A percentile compares a stretch with the other conserved stretches of the same genome.
Conservation (phyloP, 345 rosid species). For the Euphorbia pulcherrima region DNA sequence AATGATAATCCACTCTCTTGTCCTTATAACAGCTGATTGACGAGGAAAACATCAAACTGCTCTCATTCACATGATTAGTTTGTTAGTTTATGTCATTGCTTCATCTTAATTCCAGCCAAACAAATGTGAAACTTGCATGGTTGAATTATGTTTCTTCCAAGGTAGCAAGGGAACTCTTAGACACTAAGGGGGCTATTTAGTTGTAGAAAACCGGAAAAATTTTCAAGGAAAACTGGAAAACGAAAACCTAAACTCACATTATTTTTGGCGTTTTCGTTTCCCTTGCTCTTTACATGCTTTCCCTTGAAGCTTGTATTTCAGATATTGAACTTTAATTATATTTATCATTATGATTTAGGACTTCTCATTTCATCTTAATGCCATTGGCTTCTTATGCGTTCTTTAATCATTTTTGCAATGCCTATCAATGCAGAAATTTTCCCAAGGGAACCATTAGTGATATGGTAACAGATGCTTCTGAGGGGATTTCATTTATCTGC, state of each 20-base stretch:
- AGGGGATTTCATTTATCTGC: conserved; percentile 32
- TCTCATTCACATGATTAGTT: not conserved
- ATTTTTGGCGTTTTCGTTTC: no score
- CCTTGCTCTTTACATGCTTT: no score
- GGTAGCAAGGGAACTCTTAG: no score
- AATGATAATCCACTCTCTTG: not conserved
- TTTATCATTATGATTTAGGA: not conserved
- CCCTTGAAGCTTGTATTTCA: not conserved
- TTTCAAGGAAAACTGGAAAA: no score
- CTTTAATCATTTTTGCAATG: conserved; percentile 11
- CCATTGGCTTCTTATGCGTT: not conserved
- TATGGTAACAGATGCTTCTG: conserved; percentile 31
- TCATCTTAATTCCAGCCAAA: conserved; percentile 5
- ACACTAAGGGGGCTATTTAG: no score
- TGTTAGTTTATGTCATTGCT: not conserved
- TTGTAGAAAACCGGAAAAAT: no score
- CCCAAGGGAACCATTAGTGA: conserved; percentile 37
- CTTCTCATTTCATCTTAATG: not conserved
- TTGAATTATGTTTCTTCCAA: not conserved
- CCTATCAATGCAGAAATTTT: conserved; percentile 29
- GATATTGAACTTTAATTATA: not conserved
- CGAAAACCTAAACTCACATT: no score
- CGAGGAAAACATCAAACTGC: not conserved
- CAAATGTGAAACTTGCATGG: not conserved
- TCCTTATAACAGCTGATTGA: not conserved